These are phyloP conservation scores for Candida insectalens DNA, from an alignment of 805 yeast species.

Conservation along the genomic window DNA sequence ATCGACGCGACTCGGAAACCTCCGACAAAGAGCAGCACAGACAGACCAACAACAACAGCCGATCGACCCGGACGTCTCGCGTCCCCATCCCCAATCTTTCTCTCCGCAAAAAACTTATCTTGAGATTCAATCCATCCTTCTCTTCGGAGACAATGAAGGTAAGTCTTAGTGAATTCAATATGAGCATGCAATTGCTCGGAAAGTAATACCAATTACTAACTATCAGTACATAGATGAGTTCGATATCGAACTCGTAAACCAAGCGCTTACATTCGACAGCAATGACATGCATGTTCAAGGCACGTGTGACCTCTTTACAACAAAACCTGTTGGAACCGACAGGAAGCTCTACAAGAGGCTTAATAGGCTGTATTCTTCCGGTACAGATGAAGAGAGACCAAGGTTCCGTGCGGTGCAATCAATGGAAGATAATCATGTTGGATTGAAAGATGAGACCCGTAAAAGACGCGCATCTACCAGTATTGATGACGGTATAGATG, in stretches of 20 bases:
- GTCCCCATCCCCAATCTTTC: too few relatives aligned
- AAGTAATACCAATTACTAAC: too few relatives aligned
- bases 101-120: too few relatives aligned
- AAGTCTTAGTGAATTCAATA: too few relatives aligned
- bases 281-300: constrained; percentile 72
- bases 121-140: too few relatives aligned
- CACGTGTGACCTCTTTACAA: constrained; percentile 87
- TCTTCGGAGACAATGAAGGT: too few relatives aligned
- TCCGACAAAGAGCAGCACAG: too few relatives aligned
- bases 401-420: not conserved
- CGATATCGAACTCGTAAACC: constrained; percentile 86
- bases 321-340: constrained; percentile 88
- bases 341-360: constrained; percentile 80
- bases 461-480: not conserved
- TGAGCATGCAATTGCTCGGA: too few relatives aligned
- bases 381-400: too few relatives aligned
- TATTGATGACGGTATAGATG: not conserved
- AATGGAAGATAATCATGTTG: not conserved
- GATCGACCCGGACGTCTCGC: too few relatives aligned
- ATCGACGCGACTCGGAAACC: too few relatives aligned
- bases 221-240: constrained; percentile 93
- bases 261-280: constrained; percentile 71
- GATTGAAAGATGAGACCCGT: not conserved
- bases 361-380: constrained; percentile 43
- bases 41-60: too few relatives aligned